Evolutionary conservation across 192 early-diverging fungal genomes (phyloP).

Genomic region (Rhizoclosmatium globosum): DNA sequence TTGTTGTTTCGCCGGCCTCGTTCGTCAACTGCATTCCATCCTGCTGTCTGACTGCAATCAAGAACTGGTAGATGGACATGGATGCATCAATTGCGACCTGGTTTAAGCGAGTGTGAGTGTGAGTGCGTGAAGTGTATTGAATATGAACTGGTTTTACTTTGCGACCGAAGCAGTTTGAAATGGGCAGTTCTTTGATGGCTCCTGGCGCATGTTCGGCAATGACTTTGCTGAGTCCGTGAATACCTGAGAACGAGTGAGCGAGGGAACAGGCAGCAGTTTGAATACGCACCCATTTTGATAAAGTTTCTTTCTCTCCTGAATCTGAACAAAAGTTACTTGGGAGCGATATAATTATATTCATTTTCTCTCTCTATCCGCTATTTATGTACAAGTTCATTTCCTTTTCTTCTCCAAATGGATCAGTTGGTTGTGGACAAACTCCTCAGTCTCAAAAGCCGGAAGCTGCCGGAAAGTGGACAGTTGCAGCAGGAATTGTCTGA

Average conservation of each 20-base stretch:
- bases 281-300: constrained; percentile 1
- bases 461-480: constrained; percentile 5
- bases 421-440: neutral
- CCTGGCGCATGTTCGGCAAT: constrained; percentile 90
- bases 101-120: constrained; percentile 81
- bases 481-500: neutral
- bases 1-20: constrained; percentile 91
- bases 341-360: neutral
- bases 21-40: constrained; percentile 92
- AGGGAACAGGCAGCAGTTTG: neutral
- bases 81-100: constrained; percentile 97
- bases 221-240: constrained; percentile 82
- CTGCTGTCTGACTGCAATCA: constrained; percentile 88
- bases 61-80: constrained; percentile 98
- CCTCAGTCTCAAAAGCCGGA: constrained; percentile 5
- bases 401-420: neutral
- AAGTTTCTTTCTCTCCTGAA: neutral
- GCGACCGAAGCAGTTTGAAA: constrained; percentile 12
- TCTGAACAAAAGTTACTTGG: neutral
- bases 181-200: constrained; percentile 73
- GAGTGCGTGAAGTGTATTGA: neutral
- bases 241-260: constrained; percentile 2
- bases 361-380: no score
- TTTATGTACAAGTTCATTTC: neutral
- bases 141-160: neutral